Base-by-base conservation (phyloP, 1,284 basidiomycete species). In the Ustilago tritici region DNA sequence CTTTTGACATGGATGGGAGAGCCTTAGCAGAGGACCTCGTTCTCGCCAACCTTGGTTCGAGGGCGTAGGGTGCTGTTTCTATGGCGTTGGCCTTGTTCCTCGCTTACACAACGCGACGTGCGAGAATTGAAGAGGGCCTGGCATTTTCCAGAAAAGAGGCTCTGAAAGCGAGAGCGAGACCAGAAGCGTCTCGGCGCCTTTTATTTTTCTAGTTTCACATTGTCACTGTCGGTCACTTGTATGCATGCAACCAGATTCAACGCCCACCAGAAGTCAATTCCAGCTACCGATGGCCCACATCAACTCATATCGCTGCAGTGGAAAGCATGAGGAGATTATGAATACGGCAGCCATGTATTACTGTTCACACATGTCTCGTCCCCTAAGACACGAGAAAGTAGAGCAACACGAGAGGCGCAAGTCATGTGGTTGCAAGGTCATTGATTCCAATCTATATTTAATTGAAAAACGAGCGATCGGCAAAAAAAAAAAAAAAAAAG, bases 141-240 rank as follows among this genome's bases (percentile, higher is more conserved):
- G 23, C 46, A 23, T 19, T 10, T 31, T 49, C 23, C 23, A 31
- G 46, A 49, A 49, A 23, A 14, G 23, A 49, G 17, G 40, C 40
- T 28, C 23, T 41, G 46, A 19, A 10, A 23, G 46, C 2, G 19
- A 10, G 19, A 4, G n/a, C 10, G 23, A 49, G n/a, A 53, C 50
- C 31, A 31, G 50, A 53, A 53, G 34, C 28, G 50, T 54, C 52
- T 54, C 52, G 35, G 52, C 35, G 52, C 36, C 34, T 54, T 54
- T 31, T 28, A 28, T 3, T 28, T 28, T 28, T 3, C 23, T 28
- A 28, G 23, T 23, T 23, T 23, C 14, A 19, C 5, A 3, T 35
- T n/a, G 35, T 36, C 35, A 35, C 52, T 54, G 28, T 28, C 34
- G 52, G 50, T 28, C 50, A 53, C 32, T 54, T 36, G 15, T 14